Conservation (phyloP, 768 basidiomycete species). For the Tubosaeta sp. region DNA sequence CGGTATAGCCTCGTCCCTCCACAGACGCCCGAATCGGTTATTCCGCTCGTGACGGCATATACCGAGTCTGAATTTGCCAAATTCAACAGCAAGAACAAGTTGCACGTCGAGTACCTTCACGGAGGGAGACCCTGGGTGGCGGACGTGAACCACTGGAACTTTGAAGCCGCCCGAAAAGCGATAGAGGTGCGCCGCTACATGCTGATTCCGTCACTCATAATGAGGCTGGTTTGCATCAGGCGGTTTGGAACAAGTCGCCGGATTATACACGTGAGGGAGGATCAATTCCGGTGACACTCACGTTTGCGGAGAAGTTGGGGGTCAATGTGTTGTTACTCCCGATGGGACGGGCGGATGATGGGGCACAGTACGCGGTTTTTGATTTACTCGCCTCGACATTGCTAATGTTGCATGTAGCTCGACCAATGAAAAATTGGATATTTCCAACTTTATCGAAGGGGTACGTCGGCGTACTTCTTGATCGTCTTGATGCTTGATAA, state of each 20-base stretch:
- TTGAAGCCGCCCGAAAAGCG: conserved; percentile 79
- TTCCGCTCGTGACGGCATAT: conserved; percentile 66
- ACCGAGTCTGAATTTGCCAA: conserved; percentile 79
- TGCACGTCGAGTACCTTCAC: conserved; percentile 66
- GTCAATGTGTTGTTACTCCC: conserved; percentile 88
- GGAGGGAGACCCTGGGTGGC: conserved; percentile 91
- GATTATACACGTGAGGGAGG: conserved; percentile 91
- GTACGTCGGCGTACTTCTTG: conserved; percentile 35
- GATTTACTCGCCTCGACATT: not conserved
- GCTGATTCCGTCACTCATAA: not conserved
- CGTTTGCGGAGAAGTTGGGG: conserved; percentile 83
- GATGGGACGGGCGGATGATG: conserved; percentile 93
- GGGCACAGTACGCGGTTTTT: conserved; percentile 67
- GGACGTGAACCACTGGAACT: conserved; percentile 88
- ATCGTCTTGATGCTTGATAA: conserved; percentile 1
- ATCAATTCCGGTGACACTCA: conserved; percentile 89
- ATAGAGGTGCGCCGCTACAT: conserved; percentile 51
- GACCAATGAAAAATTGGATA: conserved; percentile 93
- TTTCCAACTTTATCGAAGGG: conserved; percentile 82
- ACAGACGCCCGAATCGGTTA: conserved; percentile 73
- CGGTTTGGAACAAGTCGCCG: conserved; percentile 67
- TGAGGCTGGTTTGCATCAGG: conserved; percentile 5
- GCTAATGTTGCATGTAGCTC: conserved; percentile 45
- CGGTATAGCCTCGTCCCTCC: conserved; percentile 69
- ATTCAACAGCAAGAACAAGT: conserved; percentile 78